phyloP scores from a whole-genome alignment of 176 grass and related monocot genomes.

The Aegilops tauschii region DNA sequence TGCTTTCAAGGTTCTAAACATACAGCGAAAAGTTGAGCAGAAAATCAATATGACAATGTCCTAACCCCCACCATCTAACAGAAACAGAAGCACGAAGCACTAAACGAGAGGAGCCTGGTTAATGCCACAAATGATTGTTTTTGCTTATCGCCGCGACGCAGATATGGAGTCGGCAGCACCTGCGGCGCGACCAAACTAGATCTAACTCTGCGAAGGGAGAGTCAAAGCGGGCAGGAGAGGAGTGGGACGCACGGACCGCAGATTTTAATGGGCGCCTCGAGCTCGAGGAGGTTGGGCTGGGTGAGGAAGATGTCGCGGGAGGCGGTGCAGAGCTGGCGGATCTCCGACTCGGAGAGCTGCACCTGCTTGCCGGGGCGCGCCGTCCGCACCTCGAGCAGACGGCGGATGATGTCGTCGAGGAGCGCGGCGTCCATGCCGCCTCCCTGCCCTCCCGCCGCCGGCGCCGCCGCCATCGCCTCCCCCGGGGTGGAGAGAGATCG shows the following conservation, averaged over 20 bases:
- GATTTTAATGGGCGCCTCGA: slow-evolving; percentile 95
- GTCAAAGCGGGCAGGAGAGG: neutral
- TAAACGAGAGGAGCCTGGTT: neutral
- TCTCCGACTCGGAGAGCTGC: slow-evolving; percentile 83
- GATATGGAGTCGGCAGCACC: neutral
- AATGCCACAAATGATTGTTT: neutral
- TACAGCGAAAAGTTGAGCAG: neutral
- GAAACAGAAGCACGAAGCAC: neutral
- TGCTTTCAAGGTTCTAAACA: neutral
- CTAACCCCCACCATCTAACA: neutral
- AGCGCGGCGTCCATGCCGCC: slow-evolving; percentile 61
- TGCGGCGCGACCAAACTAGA: slow-evolving; percentile 13
- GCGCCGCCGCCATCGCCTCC: slow-evolving; percentile 46
- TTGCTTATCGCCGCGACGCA: neutral
- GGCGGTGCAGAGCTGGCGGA: slow-evolving; percentile 72
- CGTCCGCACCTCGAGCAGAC: slow-evolving; percentile 78
- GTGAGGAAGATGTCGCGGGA: slow-evolving; percentile 85
- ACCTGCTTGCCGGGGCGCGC: slow-evolving; percentile 74
- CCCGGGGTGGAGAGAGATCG: slow-evolving; percentile 33
- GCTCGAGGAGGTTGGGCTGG: slow-evolving; percentile 90
- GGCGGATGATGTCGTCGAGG: slow-evolving; percentile 77
- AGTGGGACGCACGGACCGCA: slow-evolving; percentile 46
- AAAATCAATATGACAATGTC: neutral
- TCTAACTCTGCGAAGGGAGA: slow-evolving; percentile 18
- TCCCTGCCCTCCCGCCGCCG: slow-evolving; percentile 49